phyloP scores from a whole-genome alignment of 768 basidiomycete genomes.

The Boletus reticuloceps region DNA sequence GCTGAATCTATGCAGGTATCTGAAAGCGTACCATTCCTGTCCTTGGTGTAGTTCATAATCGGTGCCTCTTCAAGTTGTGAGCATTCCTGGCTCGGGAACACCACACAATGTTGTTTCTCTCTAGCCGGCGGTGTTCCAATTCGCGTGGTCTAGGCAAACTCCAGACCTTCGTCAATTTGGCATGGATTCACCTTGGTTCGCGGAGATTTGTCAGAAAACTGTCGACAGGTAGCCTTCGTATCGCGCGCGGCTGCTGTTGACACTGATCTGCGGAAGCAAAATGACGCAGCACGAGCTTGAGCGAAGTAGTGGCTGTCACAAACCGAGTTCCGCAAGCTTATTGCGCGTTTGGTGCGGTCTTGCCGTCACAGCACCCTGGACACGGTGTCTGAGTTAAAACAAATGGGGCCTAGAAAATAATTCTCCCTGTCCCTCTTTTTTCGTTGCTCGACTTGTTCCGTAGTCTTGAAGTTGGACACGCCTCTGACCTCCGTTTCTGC shows the following conservation, averaged over 20 bases:
- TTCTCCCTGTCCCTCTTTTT: constrained; percentile 1
- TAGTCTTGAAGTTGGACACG: not conserved
- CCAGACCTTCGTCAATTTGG: not conserved
- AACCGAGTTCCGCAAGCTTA: constrained; percentile 16
- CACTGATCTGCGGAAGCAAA: constrained; percentile 17
- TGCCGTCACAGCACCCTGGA: constrained; percentile 26
- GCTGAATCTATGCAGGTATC: not conserved
- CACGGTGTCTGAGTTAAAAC: constrained; percentile 16
- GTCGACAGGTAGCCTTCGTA: not conserved
- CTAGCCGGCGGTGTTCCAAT: constrained; percentile 14
- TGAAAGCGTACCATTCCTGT: constrained; percentile 3
- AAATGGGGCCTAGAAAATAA: constrained; percentile 11
- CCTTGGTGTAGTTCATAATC: not conserved
- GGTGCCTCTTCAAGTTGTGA: not conserved
- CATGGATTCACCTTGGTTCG: constrained; percentile 4
- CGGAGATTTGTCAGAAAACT: not conserved
- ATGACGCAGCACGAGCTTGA: not conserved
- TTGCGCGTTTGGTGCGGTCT: constrained; percentile 25
- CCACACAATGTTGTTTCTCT: not conserved
- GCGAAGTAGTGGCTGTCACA: constrained; percentile 11
- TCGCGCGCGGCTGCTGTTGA: not conserved
- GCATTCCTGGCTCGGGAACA: not conserved
- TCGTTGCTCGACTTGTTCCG: not conserved
- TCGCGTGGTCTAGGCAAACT: constrained; percentile 2
- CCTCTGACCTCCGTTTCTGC: not conserved